phyloP scores from a whole-genome alignment of 31 red algal species.

The Odonthalia washingtoniensis region DNA sequence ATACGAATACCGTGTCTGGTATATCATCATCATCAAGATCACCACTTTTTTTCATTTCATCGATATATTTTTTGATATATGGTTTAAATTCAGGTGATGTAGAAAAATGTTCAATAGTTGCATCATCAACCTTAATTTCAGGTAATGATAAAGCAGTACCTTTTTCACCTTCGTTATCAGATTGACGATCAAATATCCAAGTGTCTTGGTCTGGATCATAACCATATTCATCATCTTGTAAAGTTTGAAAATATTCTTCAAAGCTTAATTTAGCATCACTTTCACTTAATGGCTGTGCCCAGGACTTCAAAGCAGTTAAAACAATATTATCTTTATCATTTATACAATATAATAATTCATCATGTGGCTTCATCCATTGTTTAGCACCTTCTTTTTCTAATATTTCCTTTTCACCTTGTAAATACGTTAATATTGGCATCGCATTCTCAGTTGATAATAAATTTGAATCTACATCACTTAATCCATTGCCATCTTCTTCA shows the following conservation, averaged over 20 bases:
- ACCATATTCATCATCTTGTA: slow-evolving; percentile 75
- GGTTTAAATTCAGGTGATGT: slow-evolving; percentile 39
- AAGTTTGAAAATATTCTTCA: slow-evolving; percentile 69
- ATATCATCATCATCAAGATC: background rate
- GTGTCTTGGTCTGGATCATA: slow-evolving; percentile 64
- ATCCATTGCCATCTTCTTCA: slow-evolving; percentile 15
- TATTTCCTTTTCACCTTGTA: slow-evolving; percentile 67
- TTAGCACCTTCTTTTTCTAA: slow-evolving; percentile 53
- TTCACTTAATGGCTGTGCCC: slow-evolving; percentile 45
- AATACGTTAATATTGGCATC: slow-evolving; percentile 58
- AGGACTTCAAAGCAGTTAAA: slow-evolving; percentile 44
- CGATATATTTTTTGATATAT: slow-evolving; percentile 13
- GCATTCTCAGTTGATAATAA: slow-evolving; percentile 12
- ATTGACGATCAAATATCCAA: slow-evolving; percentile 61
- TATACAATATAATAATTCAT: slow-evolving; percentile 41
- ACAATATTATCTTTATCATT: slow-evolving; percentile 32
- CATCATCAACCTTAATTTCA: slow-evolving; percentile 15
- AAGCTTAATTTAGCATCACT: slow-evolving; percentile 46
- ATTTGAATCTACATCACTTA: background rate
- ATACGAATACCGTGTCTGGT: too few species aligned
- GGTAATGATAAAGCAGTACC: background rate
- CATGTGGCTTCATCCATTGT: slow-evolving; percentile 57
- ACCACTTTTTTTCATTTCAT: background rate
- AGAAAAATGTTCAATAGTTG: background rate
- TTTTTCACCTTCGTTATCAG: background rate